phyloP scores from a whole-genome alignment of 352 stramenopile species.

The Globisporangium yorkense region DNA sequence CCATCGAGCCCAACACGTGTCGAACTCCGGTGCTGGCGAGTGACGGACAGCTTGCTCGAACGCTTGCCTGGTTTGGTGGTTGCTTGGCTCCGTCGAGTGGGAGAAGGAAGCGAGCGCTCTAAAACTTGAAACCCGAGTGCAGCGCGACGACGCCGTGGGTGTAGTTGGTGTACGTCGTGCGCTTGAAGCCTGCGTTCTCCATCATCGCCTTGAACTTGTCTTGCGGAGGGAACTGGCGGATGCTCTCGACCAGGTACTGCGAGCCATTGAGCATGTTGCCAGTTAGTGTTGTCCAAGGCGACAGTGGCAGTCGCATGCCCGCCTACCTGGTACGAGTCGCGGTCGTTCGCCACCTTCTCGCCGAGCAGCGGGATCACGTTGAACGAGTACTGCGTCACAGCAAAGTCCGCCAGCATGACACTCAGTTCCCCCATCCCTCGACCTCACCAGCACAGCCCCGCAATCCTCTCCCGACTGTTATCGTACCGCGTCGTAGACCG shows the following conservation, averaged over 20 bases:
- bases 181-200: slow-evolving; percentile 90
- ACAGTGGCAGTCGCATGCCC: not conserved
- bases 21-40: not conserved
- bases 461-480: not conserved
- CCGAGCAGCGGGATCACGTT: slow-evolving; percentile 95
- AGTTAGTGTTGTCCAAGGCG: not conserved
- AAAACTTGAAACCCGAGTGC: slow-evolving; percentile 96
- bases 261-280: not conserved
- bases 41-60: not conserved
- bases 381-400: slow-evolving; percentile 91
- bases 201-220: slow-evolving; percentile 95
- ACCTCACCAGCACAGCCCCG: no score
- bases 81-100: not conserved
- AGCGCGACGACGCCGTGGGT: slow-evolving; percentile 96
- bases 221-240: slow-evolving; percentile 98
- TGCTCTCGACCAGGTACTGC: slow-evolving; percentile 98
- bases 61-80: no score
- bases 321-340: slow-evolving; percentile 92
- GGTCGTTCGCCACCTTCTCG: slow-evolving; percentile 94
- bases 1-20: not conserved
- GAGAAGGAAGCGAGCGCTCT: slow-evolving; percentile 11
- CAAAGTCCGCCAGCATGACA: no score
- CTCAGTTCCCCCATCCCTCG: no score
- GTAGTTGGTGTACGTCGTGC: slow-evolving; percentile 94
- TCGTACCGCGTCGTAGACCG: slow-evolving; percentile 92